These are phyloP conservation scores for Kingdonia uniflora DNA, from an alignment of 164 flowering plant species.

Conservation along the genomic window DNA sequence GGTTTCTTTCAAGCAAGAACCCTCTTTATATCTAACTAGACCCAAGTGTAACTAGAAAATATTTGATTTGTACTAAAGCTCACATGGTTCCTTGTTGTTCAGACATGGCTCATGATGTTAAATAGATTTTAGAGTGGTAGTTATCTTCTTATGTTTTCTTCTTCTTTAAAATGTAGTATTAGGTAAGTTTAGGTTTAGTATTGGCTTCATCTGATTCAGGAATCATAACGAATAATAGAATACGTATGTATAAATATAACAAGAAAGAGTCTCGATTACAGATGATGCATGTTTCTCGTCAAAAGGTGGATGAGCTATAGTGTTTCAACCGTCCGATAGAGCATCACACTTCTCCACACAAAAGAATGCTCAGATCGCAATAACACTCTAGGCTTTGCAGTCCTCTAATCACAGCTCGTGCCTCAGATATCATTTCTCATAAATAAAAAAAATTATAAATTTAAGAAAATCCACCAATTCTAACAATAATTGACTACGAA, in stretches of 20 bases:
- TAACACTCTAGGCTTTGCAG: too few relatives aligned
- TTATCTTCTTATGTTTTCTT: conserved; percentile 40
- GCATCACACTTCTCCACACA: too few relatives aligned
- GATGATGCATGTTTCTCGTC: background rate
- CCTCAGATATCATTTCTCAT: too few relatives aligned
- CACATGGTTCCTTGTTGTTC: conserved; percentile 24
- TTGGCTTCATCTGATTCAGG: conserved; percentile 4
- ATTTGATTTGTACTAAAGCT: conserved; percentile 16
- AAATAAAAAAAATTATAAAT: too few relatives aligned
- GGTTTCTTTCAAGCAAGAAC: conserved; percentile 10
- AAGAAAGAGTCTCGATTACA: background rate
- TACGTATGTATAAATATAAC: background rate
- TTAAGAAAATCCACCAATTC: too few relatives aligned
- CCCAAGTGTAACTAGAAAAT: background rate
- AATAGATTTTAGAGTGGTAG: conserved; percentile 24
- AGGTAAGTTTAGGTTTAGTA: conserved; percentile 53
- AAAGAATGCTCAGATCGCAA: too few relatives aligned
- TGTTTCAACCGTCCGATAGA: background rate
- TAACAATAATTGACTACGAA: too few relatives aligned
- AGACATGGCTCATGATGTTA: conserved; percentile 14
- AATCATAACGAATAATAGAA: background rate
- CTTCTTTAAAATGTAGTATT: conserved; percentile 35
- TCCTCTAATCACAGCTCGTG: too few relatives aligned
- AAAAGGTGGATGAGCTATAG: background rate
- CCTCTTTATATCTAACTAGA: conserved; percentile 1